Conservation (phyloP, 208 protist genomes). For the Acanthamoeba castellanii region DNA sequence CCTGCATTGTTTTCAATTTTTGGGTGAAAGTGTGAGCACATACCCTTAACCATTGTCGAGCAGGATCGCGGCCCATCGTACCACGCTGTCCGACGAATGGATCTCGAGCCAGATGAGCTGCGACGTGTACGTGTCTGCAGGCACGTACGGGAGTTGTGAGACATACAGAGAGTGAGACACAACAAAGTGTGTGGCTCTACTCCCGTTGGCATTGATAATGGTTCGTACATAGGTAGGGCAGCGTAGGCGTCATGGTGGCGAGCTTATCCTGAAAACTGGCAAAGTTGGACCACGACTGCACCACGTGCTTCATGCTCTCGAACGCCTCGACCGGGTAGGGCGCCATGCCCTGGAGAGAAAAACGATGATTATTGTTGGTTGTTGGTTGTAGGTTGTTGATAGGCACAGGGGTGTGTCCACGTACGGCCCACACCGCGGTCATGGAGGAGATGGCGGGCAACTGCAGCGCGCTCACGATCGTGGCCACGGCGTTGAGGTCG, state of each 20-base stretch:
- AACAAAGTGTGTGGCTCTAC: background rate
- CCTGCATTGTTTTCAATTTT: background rate
- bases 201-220: background rate
- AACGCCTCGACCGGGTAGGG: slow-evolving; percentile 37
- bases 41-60: background rate
- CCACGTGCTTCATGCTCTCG: slow-evolving; percentile 29
- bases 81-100: background rate
- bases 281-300: slow-evolving; percentile 31
- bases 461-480: slow-evolving; percentile 7
- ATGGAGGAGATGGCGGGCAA: slow-evolving; percentile 10
- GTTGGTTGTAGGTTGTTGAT: too few relatives aligned
- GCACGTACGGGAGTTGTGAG: background rate
- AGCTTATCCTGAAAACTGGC: slow-evolving; percentile 14
- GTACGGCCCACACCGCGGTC: background rate
- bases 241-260: background rate
- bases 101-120: slow-evolving; percentile 4
- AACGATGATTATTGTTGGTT: too few relatives aligned
- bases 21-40: too few relatives aligned
- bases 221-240: background rate
- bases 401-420: background rate
- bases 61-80: background rate
- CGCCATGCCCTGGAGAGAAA: slow-evolving; percentile 4
- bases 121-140: background rate
- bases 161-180: background rate
- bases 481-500: background rate